Percentiles rank a stretch among this genome's conserved stretches.
Evolutionary conservation across 2,329 filamentous ascomycete species (phyloP).

Genomic region (Fusarium sp.): DNA sequence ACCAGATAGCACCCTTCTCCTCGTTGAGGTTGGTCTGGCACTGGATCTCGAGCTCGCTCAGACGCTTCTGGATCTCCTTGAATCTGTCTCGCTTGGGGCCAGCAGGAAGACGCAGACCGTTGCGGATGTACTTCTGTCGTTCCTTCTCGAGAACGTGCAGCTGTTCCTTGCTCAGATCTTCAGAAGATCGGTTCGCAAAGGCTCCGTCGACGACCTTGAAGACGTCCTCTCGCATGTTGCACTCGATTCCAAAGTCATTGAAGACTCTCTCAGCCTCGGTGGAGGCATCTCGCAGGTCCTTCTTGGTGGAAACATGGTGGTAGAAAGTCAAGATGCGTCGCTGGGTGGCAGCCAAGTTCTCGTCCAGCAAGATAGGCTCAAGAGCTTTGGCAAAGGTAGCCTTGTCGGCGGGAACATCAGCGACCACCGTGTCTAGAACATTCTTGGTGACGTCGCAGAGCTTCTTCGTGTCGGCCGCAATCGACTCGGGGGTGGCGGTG

Average conservation of each 20-base stretch:
- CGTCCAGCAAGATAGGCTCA: constrained; percentile 77
- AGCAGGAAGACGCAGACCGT: constrained; percentile 78
- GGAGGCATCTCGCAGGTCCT: constrained; percentile 78
- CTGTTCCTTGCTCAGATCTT: constrained; percentile 74
- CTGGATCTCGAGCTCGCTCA: constrained; percentile 79
- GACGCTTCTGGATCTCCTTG: constrained; percentile 86
- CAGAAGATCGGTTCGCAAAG: constrained; percentile 63
- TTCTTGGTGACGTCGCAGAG: constrained; percentile 72
- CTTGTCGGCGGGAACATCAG: constrained; percentile 65
- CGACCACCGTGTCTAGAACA: constrained; percentile 75
- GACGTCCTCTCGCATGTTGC: constrained; percentile 84
- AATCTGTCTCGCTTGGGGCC: constrained; percentile 80
- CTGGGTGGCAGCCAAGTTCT: constrained; percentile 72
- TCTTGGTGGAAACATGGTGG: constrained; percentile 79
- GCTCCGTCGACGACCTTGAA: constrained; percentile 74
- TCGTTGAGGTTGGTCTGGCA: constrained; percentile 87
- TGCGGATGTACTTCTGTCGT: constrained; percentile 80
- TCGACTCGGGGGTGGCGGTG: constrained; percentile 76
- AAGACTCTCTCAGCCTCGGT: constrained; percentile 81
- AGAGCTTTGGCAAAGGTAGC: constrained; percentile 68
- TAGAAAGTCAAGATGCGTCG: constrained; percentile 82
- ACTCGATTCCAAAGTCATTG: constrained; percentile 82
- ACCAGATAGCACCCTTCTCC: constrained; percentile 85
- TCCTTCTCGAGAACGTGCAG: constrained; percentile 81
- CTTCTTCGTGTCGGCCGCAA: constrained; percentile 75